Conservation (phyloP, 2,329 filamentous ascomycete species). For the Claviceps maximensis region DNA sequence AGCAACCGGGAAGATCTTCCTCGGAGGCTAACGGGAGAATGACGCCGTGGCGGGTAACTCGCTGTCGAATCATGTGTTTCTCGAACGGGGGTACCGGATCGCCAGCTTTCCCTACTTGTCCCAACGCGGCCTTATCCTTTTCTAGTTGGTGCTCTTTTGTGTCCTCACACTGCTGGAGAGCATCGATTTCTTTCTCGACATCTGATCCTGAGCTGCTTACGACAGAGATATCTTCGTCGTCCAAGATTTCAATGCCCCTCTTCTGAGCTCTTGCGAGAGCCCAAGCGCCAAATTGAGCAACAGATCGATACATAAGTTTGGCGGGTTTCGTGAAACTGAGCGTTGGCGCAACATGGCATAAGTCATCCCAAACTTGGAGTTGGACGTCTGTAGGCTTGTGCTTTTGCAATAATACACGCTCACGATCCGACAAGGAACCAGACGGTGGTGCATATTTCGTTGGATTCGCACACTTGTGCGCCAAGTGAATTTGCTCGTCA, state of each 20-base stretch:
- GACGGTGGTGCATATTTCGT: conserved; percentile 58
- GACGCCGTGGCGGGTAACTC: conserved; percentile 64
- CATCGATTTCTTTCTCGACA: conserved; percentile 12
- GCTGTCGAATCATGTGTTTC: conserved; percentile 83
- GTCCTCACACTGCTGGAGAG: conserved; percentile 10
- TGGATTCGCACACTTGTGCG: conserved; percentile 87
- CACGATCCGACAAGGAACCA: conserved; percentile 47
- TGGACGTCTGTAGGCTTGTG: conserved; percentile 84
- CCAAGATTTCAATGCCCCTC: conserved; percentile 63
- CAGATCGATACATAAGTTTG: conserved; percentile 87
- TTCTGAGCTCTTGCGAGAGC: conserved; percentile 72
- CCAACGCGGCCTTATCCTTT: conserved; percentile 11
- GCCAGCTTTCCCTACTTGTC: conserved; percentile 68
- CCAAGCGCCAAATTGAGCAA: conserved; percentile 91
- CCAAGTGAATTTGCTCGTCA: conserved; percentile 90
- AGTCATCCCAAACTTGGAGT: conserved; percentile 88
- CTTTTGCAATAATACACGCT: conserved; percentile 43
- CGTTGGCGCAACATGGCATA: conserved; percentile 85
- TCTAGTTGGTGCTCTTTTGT: conserved; percentile 6
- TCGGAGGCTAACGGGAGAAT: conserved; percentile 55
- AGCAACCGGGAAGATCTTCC: conserved; percentile 52
- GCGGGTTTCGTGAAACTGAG: conserved; percentile 94
- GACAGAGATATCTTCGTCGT: conserved; percentile 64
- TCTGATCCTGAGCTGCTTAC: conserved; percentile 48
- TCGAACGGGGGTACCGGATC: conserved; percentile 70